These are phyloP conservation scores for Dalbergia cultrata DNA, from an alignment of 306 rosid genomes.

Conservation along the genomic window DNA sequence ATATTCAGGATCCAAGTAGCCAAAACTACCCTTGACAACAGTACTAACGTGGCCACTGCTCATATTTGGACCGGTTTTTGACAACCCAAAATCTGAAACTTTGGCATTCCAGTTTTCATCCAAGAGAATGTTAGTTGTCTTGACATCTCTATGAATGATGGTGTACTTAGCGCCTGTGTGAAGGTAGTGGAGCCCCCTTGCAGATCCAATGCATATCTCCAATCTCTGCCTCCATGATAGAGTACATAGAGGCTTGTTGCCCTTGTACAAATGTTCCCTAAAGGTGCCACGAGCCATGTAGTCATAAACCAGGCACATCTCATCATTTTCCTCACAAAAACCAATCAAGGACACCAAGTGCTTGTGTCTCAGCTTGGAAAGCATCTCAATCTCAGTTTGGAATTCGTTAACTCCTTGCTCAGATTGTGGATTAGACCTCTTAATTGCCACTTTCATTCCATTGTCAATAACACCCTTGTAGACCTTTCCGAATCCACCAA, in stretches of 20 bases:
- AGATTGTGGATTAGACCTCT: conserved; percentile 66
- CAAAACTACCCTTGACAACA: conserved; percentile 73
- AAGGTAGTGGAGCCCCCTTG: conserved; percentile 72
- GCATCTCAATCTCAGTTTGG: conserved; percentile 71
- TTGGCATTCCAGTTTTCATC: conserved; percentile 68
- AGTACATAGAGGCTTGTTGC: conserved; percentile 48
- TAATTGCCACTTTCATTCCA: conserved; percentile 59
- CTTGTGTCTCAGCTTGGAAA: conserved; percentile 70
- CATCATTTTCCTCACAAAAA: conserved; percentile 60
- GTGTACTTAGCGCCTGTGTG: conserved; percentile 73
- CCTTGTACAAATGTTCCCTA: conserved; percentile 65
- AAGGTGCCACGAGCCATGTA: conserved; percentile 65
- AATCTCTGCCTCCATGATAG: conserved; percentile 68
- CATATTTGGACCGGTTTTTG: conserved; percentile 69
- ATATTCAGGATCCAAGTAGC: conserved; percentile 71
- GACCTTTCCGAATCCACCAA: conserved; percentile 76
- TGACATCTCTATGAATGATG: conserved; percentile 71
- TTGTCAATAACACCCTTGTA: conserved; percentile 60
- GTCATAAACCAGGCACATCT: conserved; percentile 70
- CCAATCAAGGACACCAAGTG: conserved; percentile 73
- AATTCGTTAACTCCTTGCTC: conserved; percentile 71
- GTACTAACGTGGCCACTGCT: conserved; percentile 62
- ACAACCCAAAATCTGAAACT: conserved; percentile 73
- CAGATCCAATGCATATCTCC: conserved; percentile 72
- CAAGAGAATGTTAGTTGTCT: conserved; percentile 68